Conservation (phyloP, 1,284 basidiomycete species). For the Fomitiporia mediterranea region DNA sequence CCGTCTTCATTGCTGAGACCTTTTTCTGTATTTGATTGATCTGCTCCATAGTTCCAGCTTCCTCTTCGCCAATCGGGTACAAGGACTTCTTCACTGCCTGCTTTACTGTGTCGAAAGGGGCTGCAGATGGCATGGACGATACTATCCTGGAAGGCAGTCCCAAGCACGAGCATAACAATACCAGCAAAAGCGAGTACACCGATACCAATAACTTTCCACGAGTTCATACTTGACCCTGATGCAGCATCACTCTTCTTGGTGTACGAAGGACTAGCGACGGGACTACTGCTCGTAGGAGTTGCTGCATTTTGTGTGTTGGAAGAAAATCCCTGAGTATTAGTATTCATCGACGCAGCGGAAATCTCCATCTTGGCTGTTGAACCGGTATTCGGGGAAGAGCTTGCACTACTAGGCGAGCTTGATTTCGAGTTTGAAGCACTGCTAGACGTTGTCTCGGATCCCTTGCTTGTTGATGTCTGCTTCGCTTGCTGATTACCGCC, state of each 20-base stretch:
- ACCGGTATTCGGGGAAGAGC: background rate
- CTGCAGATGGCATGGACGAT: constrained; percentile 8
- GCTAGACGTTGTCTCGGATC: background rate
- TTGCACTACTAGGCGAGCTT: background rate
- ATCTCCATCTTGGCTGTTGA: background rate
- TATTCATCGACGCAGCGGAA: background rate
- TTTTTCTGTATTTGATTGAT: background rate
- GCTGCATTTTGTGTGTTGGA: background rate
- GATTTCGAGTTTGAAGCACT: background rate
- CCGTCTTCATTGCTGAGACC: background rate
- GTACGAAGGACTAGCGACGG: background rate
- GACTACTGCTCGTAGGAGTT: background rate
- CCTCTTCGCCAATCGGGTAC: constrained; percentile 19
- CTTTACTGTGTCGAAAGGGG: background rate
- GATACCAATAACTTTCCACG: constrained; percentile 21
- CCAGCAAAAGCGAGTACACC: constrained; percentile 16
- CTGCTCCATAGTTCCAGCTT: constrained; percentile 18
- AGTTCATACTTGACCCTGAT: constrained; percentile 14
- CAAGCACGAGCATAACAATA: constrained; percentile 9
- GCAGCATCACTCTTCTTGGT: background rate
- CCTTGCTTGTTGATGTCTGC: background rate
- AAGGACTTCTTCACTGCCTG: constrained; percentile 12
- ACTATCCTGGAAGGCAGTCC: constrained; percentile 17
- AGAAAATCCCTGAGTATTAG: background rate
- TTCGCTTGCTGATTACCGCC: background rate